Evolutionary conservation across 805 yeast species (phyloP), one percentile per base, ranked within the genome.

Genomic region (Starmerella apis): DNA sequence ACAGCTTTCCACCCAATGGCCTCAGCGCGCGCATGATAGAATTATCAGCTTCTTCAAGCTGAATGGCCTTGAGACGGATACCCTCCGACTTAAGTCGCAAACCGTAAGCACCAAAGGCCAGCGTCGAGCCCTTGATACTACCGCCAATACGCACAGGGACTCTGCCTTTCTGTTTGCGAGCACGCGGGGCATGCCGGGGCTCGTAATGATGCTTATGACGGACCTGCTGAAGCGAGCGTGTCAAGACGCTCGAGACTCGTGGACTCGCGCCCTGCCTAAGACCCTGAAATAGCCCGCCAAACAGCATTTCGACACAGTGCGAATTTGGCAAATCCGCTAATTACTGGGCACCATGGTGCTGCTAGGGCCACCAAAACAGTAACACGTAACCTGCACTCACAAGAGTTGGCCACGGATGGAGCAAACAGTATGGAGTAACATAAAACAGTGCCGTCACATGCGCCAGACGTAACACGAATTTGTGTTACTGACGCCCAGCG

Each of bases 141-240:
- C 96, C 96, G 47, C 98, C 98, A 13, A 83, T 85, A 66, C 95
- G 82, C 10, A 88, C 96, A 1, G 94, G 78, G 6, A 92, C 96
- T 59, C 96, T 75, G 24, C 98, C 98, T 65, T 92, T 92, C 68
- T 85, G 87, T 44, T 86, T 84, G 67, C 90, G 90, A 60, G 77
- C 73, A 43, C 79, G 70, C 50, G 71, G 70, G 58, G 76, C 79
- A 65, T 72, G 80, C 60, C 90, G 73, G 36, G 95, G 95, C n/a
- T 60, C 65, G 49, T 59, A 62, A 48, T 60, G 59, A 51, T 62
- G 65, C 51, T 53, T 53, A 37, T 47, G 49, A 22, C 56, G 56
- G 31, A 53, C 51, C 51, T 54, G 53, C 20, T 51, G 47, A 20
- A 38, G 43, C 39, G 49, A 8, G 20, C 18, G 46, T 8, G 43